Base-by-base conservation (phyloP, 306 rosid species). In the Morella rubra region DNA sequence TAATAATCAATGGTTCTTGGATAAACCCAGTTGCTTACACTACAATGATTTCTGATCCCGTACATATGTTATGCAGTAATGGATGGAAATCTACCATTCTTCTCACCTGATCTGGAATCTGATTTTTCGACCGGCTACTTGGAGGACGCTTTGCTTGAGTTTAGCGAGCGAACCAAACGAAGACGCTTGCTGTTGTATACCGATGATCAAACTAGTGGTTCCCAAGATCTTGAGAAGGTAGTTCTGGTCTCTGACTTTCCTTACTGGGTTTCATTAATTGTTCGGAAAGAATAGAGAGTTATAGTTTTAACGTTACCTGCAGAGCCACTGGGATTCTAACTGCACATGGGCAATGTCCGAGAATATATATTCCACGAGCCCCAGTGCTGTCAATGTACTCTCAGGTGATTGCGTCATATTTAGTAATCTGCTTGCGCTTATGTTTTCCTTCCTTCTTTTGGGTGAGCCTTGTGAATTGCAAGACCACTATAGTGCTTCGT, bases 141-240 rank as follows among this genome's bases (percentile, higher is more conserved):
- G 66, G 93, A 95, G 82, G 99, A 95, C 81, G 99, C 97, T 56
- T 86, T 95, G 89, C 14, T 89, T 40, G 90, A 92, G 42, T 90
- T 90, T 76, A 72, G 81, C 18, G 88, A 87, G n/a, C 76, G 81
- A 49, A 82, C 93, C 58, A 95, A 95, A 84, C 86, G 97, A 61
- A 82, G 96, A 22, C 93, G 97, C 5, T 83, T 95, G 83, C 71
- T 88, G 8, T 58, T 84, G n/a, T 79, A 68, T 67, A 4, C 66
- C 3, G 77, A 83, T 24, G 82, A 86, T 27, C 80, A 76, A 24
- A 74, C 32, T 82, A 56, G 73, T 44, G 73, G 68, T 84, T 84
- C 71, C 76, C 19, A 64, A 71, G 82, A 77, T 53, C 65, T 80
- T 76, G 81, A 77, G 4, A 71, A 87, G 87, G 90, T 88, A 79